phyloP scores from a whole-genome alignment of 2,329 filamentous ascomycete genomes.

The Bipolaris oryzae region DNA sequence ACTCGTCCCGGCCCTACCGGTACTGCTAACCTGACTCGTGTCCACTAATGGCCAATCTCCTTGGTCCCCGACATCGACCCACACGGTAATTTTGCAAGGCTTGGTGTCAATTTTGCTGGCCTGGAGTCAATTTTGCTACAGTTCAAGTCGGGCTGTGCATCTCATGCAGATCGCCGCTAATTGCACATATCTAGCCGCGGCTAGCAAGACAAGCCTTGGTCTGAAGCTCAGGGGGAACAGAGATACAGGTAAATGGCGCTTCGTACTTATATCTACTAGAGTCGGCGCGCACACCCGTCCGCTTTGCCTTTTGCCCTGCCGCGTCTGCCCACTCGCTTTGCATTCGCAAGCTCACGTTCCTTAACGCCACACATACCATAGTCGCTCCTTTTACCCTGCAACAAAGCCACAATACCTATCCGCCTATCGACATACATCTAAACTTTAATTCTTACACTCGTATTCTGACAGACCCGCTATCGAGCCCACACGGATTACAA shows the following conservation, averaged over 20 bases:
- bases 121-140: conserved; percentile 4
- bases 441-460: conserved; percentile 9
- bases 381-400: conserved; percentile 5
- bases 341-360: conserved; percentile 8
- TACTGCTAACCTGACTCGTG: conserved; percentile 1
- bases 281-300: neutral
- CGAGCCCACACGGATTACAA: neutral
- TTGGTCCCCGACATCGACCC: neutral
- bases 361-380: conserved; percentile 5
- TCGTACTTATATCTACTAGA: conserved; percentile 4
- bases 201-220: conserved; percentile 16
- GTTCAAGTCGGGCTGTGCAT: neutral
- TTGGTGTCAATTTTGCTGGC: conserved; percentile 5
- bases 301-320: conserved; percentile 4
- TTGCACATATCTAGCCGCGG: conserved; percentile 1
- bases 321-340: conserved; percentile 6
- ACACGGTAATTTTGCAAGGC: neutral
- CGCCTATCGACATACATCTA: neutral
- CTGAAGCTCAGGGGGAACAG: conserved; percentile 14
- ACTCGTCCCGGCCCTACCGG: neutral
- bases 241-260: conserved; percentile 11
- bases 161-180: conserved; percentile 13
- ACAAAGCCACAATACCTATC: neutral
- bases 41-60: neutral
- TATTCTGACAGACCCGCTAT: conserved; percentile 3